Conservation (phyloP, 352 stramenopile genomes). For the Phytophthora uliginosa region DNA sequence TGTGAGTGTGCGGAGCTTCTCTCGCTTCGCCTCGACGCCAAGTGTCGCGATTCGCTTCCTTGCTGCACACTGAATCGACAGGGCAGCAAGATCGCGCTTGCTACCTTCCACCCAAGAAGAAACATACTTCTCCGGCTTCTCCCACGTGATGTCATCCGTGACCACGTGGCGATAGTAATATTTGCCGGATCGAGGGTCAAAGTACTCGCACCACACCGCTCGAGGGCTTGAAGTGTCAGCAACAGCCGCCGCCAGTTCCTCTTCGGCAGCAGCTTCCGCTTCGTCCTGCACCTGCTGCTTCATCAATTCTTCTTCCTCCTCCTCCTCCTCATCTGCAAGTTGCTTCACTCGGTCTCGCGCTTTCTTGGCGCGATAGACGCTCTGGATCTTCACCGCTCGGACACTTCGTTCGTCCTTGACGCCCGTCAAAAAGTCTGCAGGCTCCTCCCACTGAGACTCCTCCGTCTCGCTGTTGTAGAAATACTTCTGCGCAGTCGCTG, state of each 20-base stretch:
- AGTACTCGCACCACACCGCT: constrained; percentile 53
- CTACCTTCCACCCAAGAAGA: constrained; percentile 27
- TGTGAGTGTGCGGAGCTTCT: constrained; percentile 40
- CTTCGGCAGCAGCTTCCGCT: constrained; percentile 17
- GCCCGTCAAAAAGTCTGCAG: constrained; percentile 42
- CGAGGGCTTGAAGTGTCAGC: not conserved
- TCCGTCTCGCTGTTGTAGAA: constrained; percentile 62
- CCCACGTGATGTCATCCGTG: constrained; percentile 43
- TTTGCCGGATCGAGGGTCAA: constrained; percentile 47
- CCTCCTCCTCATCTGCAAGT: constrained; percentile 38
- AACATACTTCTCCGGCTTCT: constrained; percentile 37
- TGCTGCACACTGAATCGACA: constrained; percentile 70
- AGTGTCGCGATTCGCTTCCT: constrained; percentile 49
- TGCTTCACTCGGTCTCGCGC: constrained; percentile 46
- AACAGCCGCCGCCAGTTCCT: not conserved
- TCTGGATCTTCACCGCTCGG: constrained; percentile 67
- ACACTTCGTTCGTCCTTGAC: constrained; percentile 44
- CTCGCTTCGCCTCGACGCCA: constrained; percentile 37
- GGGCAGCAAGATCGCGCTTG: constrained; percentile 43
- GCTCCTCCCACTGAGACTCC: constrained; percentile 55
- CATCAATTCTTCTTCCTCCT: constrained; percentile 29
- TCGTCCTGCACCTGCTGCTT: constrained; percentile 20
- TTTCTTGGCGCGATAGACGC: constrained; percentile 53
- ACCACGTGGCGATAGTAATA: constrained; percentile 44
- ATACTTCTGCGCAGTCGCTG: constrained; percentile 41